Base-by-base conservation (phyloP, 192 early-diverging fungal genomes). In the Backusella psychrophila region DNA sequence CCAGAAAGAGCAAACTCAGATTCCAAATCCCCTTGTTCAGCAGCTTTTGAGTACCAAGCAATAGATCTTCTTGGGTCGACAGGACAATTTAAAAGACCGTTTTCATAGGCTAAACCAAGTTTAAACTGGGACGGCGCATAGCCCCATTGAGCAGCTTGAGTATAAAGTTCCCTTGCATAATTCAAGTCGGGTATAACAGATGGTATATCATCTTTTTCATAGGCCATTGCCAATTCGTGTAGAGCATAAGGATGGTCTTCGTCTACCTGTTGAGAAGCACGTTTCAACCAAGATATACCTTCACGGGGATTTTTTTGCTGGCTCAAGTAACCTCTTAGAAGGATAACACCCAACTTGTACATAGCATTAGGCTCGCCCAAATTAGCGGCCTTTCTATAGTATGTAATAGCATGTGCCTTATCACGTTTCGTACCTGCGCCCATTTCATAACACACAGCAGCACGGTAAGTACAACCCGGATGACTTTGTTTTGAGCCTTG, bases 1-100 rank as follows among this genome's bases (percentile, higher is more conserved):
- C 97, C 98, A 3, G 97, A 97, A n/a, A 99, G 86, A 19, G 96
- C 96, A 44, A 99, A 85, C 80, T 99, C 97, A 7, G 95, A 92
- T 36, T 99, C 97, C 3, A 93, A 80, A 77, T 99, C 92, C 14
- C 93, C 91, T 81, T 96, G 93, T 77, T 98, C 94, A 7, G 97
- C 98, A 2, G 97, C 97, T 6, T 89, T 87, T 35, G 94, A 94
- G 89, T 99, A 99, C 96, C 97, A 99, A 1, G 92, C 92, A 79
- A 99, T 98, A 31, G 96, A 97, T 67, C 92, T 85, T 26, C 94
- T 85, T 6, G 98, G 90, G 74, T 99, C 95, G 4, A 96, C 84
- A 1, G 94, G 92, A 72, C 95, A 93, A 29, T 86, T 89, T 56
- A 99, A 88, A 9, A 89, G 88, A 26, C 97, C 97, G 81, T 97